Evolutionary conservation across 257 asterid species (phyloP).

Genomic region (Nicotiana tabacum): DNA sequence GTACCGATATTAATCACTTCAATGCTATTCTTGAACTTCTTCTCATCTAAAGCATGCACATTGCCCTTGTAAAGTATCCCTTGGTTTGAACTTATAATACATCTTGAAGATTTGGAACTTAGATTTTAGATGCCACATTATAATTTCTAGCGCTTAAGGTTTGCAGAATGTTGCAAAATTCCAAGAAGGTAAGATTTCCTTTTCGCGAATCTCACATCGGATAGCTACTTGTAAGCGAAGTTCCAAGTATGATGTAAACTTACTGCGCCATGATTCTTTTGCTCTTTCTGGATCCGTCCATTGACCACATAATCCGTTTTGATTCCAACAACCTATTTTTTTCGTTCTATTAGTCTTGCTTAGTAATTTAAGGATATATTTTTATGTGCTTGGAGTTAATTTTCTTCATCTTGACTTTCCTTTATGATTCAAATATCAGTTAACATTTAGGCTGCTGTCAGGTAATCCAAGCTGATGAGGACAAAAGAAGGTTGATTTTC

Average conservation of each 20-base stretch:
- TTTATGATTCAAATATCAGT: background rate
- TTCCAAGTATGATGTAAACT: background rate
- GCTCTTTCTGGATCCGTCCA: background rate
- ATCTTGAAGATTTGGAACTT: no score
- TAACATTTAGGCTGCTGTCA: constrained; percentile 21
- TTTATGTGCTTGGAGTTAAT: background rate
- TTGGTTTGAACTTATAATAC: background rate
- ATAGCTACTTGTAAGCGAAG: background rate
- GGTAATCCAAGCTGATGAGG: constrained; percentile 88
- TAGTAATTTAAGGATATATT: background rate
- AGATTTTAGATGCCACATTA: background rate
- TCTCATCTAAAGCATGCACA: background rate
- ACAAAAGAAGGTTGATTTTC: constrained; percentile 62
- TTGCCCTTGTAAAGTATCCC: background rate
- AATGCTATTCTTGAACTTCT: background rate
- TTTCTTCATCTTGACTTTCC: background rate
- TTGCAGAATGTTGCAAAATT: background rate
- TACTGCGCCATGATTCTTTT: background rate
- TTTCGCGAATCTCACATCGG: background rate
- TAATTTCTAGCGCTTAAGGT: background rate
- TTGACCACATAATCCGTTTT: background rate
- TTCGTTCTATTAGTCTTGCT: no score
- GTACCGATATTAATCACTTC: constrained; percentile 26
- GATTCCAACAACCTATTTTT: background rate
- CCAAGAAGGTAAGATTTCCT: background rate